Base-by-base conservation (phyloP, 768 basidiomycete species). In the Omphalotus guepiniiformis region DNA sequence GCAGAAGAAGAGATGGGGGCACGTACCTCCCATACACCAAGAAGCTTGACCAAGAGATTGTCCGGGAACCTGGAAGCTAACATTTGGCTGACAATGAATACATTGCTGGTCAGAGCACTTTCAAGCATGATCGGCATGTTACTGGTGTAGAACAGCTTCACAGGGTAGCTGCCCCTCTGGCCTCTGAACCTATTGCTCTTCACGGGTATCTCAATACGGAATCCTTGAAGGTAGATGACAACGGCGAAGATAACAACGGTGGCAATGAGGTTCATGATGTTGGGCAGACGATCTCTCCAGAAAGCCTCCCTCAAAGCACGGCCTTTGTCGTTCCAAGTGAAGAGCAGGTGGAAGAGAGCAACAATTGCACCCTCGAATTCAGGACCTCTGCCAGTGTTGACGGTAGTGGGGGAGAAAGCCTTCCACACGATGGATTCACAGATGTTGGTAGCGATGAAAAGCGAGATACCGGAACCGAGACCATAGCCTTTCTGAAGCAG, bases 91-190 rank as follows among this genome's bases (percentile, higher is more conserved):
- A 98, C 78, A 67, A 98, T 89, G 73, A 93, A 98, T 25, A 99
- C 83, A 65, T 99, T 95, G 49, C 83, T 86, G 1, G 92, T 92
- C 48, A 98, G 73, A 12, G 94, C 94, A 12, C 81, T 84, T 71
- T 98, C 90, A 51, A 98, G 80, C 95, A 99, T 99, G 75, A 99
- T 98, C 48, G 95, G 95, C 95, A 97, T 99, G 74, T 98, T 99
- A 36, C 83, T 87, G 13, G 96, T 98, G 71, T 98, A 99, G 74
- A 99, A 98, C 29, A 98, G 82, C 72, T 98, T 98, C 73, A 99
- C 80, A 42, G 96, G 96, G 74, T 97, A 98, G 12, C 82, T 80
- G 34, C 91, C 94, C 25, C 94, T 79, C 66, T 97, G 93, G n/a
- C 96, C 96, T 49, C 93, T 80, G 84, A 93, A 92, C 55, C 83